Evolutionary conservation across 2,329 filamentous ascomycete species (phyloP).

Genomic region (Pseudocercospora pini-densiflorae): DNA sequence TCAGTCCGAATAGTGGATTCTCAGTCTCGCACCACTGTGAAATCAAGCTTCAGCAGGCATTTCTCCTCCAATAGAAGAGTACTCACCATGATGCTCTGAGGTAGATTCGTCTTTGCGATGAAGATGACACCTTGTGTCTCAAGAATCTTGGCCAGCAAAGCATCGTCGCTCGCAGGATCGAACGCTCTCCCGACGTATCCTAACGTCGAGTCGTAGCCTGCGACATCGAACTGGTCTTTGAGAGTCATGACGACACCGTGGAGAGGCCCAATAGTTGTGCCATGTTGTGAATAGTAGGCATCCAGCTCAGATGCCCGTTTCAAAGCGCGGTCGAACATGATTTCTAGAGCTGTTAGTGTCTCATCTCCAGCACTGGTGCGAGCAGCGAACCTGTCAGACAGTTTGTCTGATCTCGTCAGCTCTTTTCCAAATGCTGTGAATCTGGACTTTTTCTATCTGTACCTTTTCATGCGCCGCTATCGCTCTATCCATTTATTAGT

Average conservation of each 20-base stretch:
- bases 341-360: constrained; percentile 44
- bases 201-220: constrained; percentile 56
- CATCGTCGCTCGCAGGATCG: constrained; percentile 55
- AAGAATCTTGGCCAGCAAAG: constrained; percentile 56
- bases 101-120: constrained; percentile 58
- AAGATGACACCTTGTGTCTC: constrained; percentile 57
- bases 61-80: neutral
- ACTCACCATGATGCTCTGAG: constrained; percentile 55
- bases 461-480: constrained; percentile 28
- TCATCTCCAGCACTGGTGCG: too few relatives aligned
- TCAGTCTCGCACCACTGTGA: constrained; percentile 59
- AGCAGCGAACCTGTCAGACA: constrained; percentile 56
- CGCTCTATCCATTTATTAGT: constrained; percentile 19
- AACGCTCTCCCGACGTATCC: constrained; percentile 58
- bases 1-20: constrained; percentile 58
- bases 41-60: constrained; percentile 19
- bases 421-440: neutral
- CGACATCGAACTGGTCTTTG: constrained; percentile 63
- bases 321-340: constrained; percentile 60
- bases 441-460: neutral
- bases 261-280: constrained; percentile 42
- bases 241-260: constrained; percentile 49
- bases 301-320: constrained; percentile 56
- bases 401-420: constrained; percentile 52
- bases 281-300: constrained; percentile 53